phyloP scores from a whole-genome alignment of 2,329 filamentous ascomycete species.

The Aspergillus sojae region DNA sequence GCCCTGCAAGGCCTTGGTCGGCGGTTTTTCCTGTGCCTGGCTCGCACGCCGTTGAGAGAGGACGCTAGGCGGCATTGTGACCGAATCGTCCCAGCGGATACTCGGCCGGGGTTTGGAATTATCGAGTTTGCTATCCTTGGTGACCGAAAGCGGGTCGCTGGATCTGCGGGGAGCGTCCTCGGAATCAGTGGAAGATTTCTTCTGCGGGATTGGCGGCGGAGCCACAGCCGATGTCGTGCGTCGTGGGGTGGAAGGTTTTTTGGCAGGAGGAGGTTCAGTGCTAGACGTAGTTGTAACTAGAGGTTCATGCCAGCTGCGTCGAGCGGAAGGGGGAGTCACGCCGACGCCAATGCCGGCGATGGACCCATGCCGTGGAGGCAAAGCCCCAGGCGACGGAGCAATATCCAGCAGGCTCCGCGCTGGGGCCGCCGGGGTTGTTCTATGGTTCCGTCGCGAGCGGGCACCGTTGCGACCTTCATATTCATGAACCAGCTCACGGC shows the following conservation, averaged over 20 bases:
- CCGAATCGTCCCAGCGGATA: constrained; percentile 22
- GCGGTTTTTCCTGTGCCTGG: constrained; percentile 35
- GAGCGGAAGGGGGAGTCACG: constrained; percentile 33
- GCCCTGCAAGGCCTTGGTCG: constrained; percentile 26
- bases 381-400: constrained; percentile 52
- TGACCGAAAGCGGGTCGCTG: constrained; percentile 11
- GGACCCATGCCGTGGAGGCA: constrained; percentile 38
- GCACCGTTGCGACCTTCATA: constrained; percentile 55
- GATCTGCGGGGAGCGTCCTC: constrained; percentile 22
- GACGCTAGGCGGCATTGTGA: constrained; percentile 22
- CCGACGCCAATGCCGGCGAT: constrained; percentile 42
- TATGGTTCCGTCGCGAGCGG: constrained; percentile 7
- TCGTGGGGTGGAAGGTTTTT: constrained; percentile 5
- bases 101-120: constrained; percentile 34
- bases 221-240: constrained; percentile 22
- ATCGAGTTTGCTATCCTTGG: constrained; percentile 15
- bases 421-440: not conserved
- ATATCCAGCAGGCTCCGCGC: constrained; percentile 67
- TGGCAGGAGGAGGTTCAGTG: not conserved
- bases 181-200: constrained; percentile 11
- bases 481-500: constrained; percentile 70
- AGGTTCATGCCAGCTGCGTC: constrained; percentile 28
- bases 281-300: constrained; percentile 16
- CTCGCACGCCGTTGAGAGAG: constrained; percentile 30
- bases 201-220: constrained; percentile 11